A percentile compares a stretch with the other conserved stretches of the same genome.
Conservation (phyloP, 2,329 filamentous ascomycete genomes). For the Talaromyces sp. region DNA sequence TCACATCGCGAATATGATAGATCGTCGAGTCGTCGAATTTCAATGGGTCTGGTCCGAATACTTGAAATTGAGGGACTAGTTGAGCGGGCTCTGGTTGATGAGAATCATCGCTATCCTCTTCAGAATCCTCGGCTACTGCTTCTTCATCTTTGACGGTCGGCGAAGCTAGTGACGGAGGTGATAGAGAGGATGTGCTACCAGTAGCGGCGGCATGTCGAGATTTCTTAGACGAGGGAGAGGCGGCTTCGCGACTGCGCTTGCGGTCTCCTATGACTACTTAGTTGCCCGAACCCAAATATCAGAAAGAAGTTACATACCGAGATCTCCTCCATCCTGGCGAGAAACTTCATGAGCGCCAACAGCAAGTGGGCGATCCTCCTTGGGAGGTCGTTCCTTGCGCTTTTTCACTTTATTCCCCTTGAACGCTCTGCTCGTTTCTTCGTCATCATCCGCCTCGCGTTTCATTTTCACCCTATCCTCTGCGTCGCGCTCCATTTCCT, state of each 20-base stretch:
- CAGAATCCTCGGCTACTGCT: conserved; percentile 60
- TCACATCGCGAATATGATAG: conserved; percentile 80
- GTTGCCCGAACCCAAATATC: neutral
- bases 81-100: conserved; percentile 59
- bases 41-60: conserved; percentile 87
- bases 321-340: conserved; percentile 60
- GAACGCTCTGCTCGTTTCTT: conserved; percentile 45
- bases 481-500: conserved; percentile 46
- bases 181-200: conserved; percentile 39
- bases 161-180: conserved; percentile 41
- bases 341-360: conserved; percentile 62
- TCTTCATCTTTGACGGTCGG: conserved; percentile 55
- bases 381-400: conserved; percentile 66
- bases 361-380: conserved; percentile 57
- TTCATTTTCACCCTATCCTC: conserved; percentile 49
- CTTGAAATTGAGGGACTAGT: conserved; percentile 69
- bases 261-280: conserved; percentile 16
- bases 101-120: conserved; percentile 55
- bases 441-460: conserved; percentile 44
- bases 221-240: conserved; percentile 39
- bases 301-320: conserved; percentile 24
- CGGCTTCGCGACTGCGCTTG: conserved; percentile 22
- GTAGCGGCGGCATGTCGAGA: conserved; percentile 35
- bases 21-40: conserved; percentile 88
- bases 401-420: conserved; percentile 68